Evolutionary conservation across 164 flowering plant species (phyloP).

Genomic region (Piper betle): DNA sequence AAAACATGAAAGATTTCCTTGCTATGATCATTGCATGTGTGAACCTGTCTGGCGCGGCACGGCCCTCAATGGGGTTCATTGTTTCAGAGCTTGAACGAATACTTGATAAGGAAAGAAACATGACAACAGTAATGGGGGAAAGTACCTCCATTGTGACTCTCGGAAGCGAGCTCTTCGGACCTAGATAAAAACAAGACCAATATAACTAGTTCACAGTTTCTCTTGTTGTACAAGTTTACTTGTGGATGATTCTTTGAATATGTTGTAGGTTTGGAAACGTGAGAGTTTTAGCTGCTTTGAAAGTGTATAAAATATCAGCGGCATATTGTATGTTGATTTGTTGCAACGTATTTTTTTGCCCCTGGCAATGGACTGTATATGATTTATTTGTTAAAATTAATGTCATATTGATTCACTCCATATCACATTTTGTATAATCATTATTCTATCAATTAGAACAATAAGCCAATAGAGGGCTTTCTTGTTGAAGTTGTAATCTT

Average conservation of each 20-base stretch:
- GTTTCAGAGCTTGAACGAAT: conserved; percentile 64
- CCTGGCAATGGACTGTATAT: too few relatives aligned
- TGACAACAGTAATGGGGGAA: conserved; percentile 81
- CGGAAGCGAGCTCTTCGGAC: conserved; percentile 69
- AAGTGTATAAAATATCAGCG: conserved; percentile 79
- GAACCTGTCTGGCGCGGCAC: conserved; percentile 57
- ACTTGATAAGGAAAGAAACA: conserved; percentile 59
- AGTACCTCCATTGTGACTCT: conserved; percentile 65
- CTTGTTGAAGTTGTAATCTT: too few relatives aligned
- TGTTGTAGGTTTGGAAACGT: conserved; percentile 7
- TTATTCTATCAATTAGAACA: too few relatives aligned
- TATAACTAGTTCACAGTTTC: not conserved
- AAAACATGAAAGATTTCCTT: conserved; percentile 64
- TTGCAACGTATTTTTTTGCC: too few relatives aligned
- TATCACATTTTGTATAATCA: too few relatives aligned
- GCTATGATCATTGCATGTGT: conserved; percentile 41
- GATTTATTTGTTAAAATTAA: too few relatives aligned
- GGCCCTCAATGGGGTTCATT: conserved; percentile 60
- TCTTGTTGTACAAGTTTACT: conserved; percentile 8
- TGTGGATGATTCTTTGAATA: conserved; percentile 13
- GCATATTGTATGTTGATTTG: conserved; percentile 3
- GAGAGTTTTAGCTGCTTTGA: conserved; percentile 37
- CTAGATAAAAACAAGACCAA: conserved; percentile 26
- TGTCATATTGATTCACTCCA: too few relatives aligned
- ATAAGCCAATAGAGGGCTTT: too few relatives aligned